Evolutionary conservation across 805 yeast species (phyloP), one percentile per base, ranked within the genome.

Genomic region (Barnettozyma siamensis): DNA sequence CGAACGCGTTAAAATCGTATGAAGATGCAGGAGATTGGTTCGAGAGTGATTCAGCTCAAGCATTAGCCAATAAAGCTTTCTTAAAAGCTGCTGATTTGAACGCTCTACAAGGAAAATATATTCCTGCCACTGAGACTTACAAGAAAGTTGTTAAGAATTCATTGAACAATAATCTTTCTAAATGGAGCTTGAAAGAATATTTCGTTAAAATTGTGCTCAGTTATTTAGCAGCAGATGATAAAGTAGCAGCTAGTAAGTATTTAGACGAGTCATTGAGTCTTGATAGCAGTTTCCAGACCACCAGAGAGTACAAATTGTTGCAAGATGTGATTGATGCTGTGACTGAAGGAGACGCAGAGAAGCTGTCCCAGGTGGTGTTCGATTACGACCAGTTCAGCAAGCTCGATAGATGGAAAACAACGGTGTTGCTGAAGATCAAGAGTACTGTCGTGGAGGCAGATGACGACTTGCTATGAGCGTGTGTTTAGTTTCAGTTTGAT

Each of bases 21-120:
- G 95, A 88, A 58, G 85, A 83, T 54, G 96, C 99, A 10, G 96
- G 96, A 31, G 98, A 93, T 57, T 93, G 96, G 89, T 89, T 83
- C 59, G 75, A 78, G 41, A 87, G 91, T 47, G 99, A 93, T 64
- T 89, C 88, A 44, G 97, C 98, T 0, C 83, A 83, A 48, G 95
- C 97, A 8, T 62, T 91, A 42, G 78, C 95, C 20, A 88, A 81
- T 64, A 93, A 93, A 66, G 89, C 94, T 19, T 84, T 75, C 50
- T 67, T 91, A 49, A 88, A 88, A 61, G 83, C 88, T 48, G 98
- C 98, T 2, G 97, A 93, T 58, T 70, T 93, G 51, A 73, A 80
- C 40, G 95, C 96, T 15, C 64, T 82, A 44, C 72, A 73, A 41
- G 89, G 81, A n/a, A 75, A 84, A 43, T 89, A 83, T 59, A 59